Evolutionary conservation across 495 filamentous ascomycete species (phyloP).

Genomic region (Tuber borchii): DNA sequence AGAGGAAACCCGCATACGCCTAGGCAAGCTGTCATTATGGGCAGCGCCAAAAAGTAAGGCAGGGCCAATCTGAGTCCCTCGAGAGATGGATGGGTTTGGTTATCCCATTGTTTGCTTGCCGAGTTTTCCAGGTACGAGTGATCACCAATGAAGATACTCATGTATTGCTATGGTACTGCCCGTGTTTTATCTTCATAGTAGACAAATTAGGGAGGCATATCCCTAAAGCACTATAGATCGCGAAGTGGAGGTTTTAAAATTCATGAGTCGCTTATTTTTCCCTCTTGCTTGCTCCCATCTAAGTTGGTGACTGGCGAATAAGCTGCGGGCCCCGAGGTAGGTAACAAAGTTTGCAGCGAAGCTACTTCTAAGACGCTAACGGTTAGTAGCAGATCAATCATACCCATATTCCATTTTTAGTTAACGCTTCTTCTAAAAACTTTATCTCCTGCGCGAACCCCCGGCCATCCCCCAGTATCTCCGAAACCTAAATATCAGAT

Average conservation of each 20-base stretch:
- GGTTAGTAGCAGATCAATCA: background rate
- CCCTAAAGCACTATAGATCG: background rate
- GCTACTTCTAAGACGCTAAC: background rate
- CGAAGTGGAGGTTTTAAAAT: background rate
- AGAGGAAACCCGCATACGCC: background rate
- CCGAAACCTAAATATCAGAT: background rate
- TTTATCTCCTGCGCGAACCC: background rate
- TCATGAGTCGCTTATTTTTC: background rate
- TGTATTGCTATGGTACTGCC: background rate
- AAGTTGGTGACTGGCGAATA: background rate
- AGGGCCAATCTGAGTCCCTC: background rate
- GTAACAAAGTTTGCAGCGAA: background rate
- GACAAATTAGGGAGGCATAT: background rate
- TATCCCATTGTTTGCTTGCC: background rate
- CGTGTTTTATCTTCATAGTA: background rate
- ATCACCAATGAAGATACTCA: background rate
- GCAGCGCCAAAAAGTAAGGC: background rate
- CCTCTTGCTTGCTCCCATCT: background rate
- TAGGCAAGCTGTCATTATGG: background rate
- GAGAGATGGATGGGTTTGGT: background rate
- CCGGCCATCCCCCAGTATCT: background rate
- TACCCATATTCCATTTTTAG: background rate
- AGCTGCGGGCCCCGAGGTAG: background rate
- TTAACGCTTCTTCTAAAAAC: background rate
- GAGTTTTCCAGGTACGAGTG: background rate